Percentiles rank a stretch among this genome's conserved stretches.
phyloP scores from a whole-genome alignment of 2,329 filamentous ascomycete species.

The Sporothrix dimorphospora region DNA sequence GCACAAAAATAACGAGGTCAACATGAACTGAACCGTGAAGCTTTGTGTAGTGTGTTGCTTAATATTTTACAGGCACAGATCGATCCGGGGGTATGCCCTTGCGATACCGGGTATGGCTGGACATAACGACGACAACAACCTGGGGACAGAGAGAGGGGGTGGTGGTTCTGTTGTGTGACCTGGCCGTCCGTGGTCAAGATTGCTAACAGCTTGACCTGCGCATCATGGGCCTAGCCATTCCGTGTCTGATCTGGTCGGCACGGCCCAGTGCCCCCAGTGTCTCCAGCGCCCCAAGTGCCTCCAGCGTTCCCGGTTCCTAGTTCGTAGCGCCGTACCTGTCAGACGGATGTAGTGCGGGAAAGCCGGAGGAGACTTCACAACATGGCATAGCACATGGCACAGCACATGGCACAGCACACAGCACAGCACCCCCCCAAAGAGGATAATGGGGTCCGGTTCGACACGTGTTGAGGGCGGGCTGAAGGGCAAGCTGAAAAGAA shows the following conservation, averaged over 20 bases:
- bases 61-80: neutral
- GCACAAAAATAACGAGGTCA: neutral
- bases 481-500: neutral
- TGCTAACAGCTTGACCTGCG: neutral
- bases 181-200: neutral
- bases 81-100: neutral
- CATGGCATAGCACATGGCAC: neutral
- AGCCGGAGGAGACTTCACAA: neutral
- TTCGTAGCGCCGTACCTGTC: neutral
- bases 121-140: neutral
- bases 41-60: neutral
- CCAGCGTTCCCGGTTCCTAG: neutral
- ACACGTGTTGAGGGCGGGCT: too few relatives aligned
- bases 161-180: neutral
- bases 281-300: neutral
- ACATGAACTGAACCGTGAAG: neutral
- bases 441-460: too few relatives aligned
- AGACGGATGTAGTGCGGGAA: conserved; percentile 5
- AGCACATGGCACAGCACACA: neutral
- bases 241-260: neutral
- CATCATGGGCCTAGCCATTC: neutral
- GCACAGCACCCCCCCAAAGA: too few relatives aligned
- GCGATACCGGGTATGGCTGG: neutral
- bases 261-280: neutral
- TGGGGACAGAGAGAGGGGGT: neutral